phyloP scores from a whole-genome alignment of 2,329 filamentous ascomycete genomes.

The Calonectria pseudoturangicola region DNA sequence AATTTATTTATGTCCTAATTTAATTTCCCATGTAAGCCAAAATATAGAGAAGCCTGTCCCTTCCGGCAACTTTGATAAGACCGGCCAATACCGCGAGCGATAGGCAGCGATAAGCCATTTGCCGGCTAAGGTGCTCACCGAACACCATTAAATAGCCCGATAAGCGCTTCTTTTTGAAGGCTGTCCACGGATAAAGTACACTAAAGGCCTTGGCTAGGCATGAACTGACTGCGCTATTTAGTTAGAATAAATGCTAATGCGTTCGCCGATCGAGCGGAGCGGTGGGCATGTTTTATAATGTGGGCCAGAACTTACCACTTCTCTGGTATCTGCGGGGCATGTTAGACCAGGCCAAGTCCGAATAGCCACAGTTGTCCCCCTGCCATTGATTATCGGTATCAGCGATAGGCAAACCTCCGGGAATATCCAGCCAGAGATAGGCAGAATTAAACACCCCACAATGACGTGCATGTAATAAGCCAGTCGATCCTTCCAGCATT shows the following conservation, averaged over 20 bases:
- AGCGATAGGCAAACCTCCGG: conserved; percentile 10
- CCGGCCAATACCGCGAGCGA: conserved; percentile 4
- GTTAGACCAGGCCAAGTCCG: background rate
- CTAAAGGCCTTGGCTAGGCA: background rate
- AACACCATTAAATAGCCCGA: background rate
- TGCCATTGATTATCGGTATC: background rate
- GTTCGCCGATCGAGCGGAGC: conserved; percentile 12
- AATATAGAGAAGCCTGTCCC: background rate
- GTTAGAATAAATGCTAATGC: background rate
- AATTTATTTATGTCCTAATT: background rate
- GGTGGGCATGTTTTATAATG: background rate
- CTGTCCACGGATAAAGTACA: background rate
- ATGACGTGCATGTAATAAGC: background rate
- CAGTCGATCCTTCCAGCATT: background rate
- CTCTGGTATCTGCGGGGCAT: conserved; percentile 14
- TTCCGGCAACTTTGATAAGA: background rate
- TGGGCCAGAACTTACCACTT: conserved; percentile 14
- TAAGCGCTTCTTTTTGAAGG: background rate
- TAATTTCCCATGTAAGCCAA: background rate
- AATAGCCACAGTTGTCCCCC: background rate
- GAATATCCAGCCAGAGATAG: background rate
- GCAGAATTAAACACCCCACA: background rate
- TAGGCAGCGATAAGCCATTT: background rate
- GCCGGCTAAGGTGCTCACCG: background rate
- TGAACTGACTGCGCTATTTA: conserved; percentile 7